Percentiles rank a stretch among this genome's conserved stretches.
phyloP scores from a whole-genome alignment of 768 basidiomycete species.

The Suillus discolor region DNA sequence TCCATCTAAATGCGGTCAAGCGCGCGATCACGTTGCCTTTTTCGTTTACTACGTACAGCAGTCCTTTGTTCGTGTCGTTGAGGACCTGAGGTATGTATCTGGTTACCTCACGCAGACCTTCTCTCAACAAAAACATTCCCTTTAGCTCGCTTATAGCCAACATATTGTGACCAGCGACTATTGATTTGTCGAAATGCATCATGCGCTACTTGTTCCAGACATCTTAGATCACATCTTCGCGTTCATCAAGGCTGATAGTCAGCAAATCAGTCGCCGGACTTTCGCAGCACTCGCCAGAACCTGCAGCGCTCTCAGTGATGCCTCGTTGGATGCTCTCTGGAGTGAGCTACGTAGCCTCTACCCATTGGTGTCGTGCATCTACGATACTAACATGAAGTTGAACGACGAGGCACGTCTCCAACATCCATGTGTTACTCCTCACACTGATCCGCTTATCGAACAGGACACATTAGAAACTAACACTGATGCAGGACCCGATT shows the following conservation, averaged over 20 bases:
- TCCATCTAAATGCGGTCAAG: too few species aligned
- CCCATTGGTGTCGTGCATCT: constrained; percentile 1
- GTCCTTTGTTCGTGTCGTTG: not conserved
- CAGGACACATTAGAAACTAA: not conserved
- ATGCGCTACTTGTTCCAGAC: not conserved
- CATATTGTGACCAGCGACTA: not conserved
- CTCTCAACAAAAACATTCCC: not conserved
- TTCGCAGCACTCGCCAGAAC: not conserved
- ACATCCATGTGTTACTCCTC: not conserved
- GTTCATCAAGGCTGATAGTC: not conserved
- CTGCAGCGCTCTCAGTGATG: not conserved
- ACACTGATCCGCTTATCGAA: not conserved
- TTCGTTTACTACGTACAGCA: too few species aligned
- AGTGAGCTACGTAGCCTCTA: not conserved
- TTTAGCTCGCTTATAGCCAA: not conserved
- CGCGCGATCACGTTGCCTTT: too few species aligned
- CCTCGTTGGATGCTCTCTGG: not conserved
- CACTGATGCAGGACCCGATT: not conserved
- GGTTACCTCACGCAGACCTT: not conserved
- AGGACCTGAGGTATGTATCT: not conserved
- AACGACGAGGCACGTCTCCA: not conserved
- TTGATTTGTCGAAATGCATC: not conserved
- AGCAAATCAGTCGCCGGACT: not conserved
- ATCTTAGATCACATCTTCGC: not conserved
- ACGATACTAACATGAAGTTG: not conserved